These are phyloP conservation scores for Apophysomyces trapeziformis DNA, from an alignment of 371 early-diverging fungal genomes.

Conservation along the genomic window DNA sequence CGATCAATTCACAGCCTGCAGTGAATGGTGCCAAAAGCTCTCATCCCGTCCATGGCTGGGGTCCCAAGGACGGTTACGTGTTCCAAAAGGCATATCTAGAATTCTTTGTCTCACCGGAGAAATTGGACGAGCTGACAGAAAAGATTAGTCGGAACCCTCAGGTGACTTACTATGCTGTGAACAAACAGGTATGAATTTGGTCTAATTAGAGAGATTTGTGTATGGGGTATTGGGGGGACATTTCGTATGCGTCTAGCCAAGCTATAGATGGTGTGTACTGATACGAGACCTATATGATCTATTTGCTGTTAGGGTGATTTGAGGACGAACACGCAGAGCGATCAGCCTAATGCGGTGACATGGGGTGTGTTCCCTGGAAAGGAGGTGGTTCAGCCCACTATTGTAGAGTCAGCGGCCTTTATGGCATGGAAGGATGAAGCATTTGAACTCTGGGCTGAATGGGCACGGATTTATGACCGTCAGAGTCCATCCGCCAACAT, in stretches of 20 bases:
- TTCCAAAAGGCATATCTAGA: slow-evolving; percentile 98
- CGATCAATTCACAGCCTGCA: slow-evolving; percentile 97
- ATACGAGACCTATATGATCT: too few relatives aligned
- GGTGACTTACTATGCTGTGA: slow-evolving; percentile 94
- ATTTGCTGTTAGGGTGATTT: slow-evolving; percentile 69
- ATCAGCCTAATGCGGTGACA: slow-evolving; percentile 94
- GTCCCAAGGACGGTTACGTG: slow-evolving; percentile 95
- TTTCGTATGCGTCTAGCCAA: too few relatives aligned
- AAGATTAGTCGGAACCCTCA: slow-evolving; percentile 69
- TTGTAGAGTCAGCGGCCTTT: slow-evolving; percentile 91
- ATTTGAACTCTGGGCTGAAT: slow-evolving; percentile 92
- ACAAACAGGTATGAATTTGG: slow-evolving; percentile 38
- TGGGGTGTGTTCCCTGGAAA: slow-evolving; percentile 99
- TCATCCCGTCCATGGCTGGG: slow-evolving; percentile 92
- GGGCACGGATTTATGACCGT: slow-evolving; percentile 80
- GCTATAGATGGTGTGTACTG: too few relatives aligned
- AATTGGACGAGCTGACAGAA: slow-evolving; percentile 69
- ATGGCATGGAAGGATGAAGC: slow-evolving; percentile 98
- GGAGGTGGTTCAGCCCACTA: slow-evolving; percentile 96
- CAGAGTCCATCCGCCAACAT: slow-evolving; percentile 63
- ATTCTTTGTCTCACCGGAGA: slow-evolving; percentile 85
- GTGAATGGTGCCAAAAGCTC: slow-evolving; percentile 89
- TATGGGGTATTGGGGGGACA: too few relatives aligned
- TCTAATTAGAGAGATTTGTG: too few relatives aligned
- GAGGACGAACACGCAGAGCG: slow-evolving; percentile 80